phyloP scores from a whole-genome alignment of 352 stramenopile species.

The Globisporangium takayamanum region DNA sequence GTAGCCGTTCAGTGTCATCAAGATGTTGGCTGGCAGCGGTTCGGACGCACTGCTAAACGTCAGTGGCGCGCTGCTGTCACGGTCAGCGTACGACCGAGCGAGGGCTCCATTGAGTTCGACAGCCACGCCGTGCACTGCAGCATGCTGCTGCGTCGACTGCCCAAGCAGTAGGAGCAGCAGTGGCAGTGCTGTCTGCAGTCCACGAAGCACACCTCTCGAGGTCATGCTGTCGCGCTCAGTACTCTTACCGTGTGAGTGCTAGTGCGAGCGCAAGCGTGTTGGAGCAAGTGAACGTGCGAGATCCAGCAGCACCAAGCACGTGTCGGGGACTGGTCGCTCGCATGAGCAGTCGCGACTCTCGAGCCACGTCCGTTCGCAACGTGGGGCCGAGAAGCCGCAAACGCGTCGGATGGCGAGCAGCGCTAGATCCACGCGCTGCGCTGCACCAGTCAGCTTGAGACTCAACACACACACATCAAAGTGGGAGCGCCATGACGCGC shows the following conservation, averaged over 20 bases:
- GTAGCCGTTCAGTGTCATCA: constrained; percentile 9
- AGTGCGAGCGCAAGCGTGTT: too few relatives aligned
- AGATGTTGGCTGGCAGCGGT: constrained; percentile 8
- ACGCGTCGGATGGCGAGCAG: too few relatives aligned
- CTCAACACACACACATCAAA: neutral
- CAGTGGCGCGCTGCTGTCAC: neutral
- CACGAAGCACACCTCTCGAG: neutral
- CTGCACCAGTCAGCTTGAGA: too few relatives aligned
- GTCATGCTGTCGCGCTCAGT: neutral
- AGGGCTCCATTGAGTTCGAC: constrained; percentile 10
- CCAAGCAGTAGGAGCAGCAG: constrained; percentile 2
- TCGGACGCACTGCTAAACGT: constrained; percentile 3
- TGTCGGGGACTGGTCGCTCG: too few relatives aligned
- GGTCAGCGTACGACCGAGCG: constrained; percentile 7
- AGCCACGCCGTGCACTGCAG: neutral
- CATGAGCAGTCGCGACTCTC: too few relatives aligned
- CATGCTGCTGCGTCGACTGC: too few relatives aligned
- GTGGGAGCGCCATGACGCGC: neutral
- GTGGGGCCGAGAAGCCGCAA: too few relatives aligned
- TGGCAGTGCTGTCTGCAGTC: neutral
- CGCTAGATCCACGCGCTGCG: too few relatives aligned
- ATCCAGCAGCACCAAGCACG: too few relatives aligned
- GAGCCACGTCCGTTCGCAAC: too few relatives aligned
- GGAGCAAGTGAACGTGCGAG: too few relatives aligned
- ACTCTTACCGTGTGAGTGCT: too few relatives aligned